phyloP scores from a whole-genome alignment of 1,139 yeast species.

The Taphrina flavorubra region DNA sequence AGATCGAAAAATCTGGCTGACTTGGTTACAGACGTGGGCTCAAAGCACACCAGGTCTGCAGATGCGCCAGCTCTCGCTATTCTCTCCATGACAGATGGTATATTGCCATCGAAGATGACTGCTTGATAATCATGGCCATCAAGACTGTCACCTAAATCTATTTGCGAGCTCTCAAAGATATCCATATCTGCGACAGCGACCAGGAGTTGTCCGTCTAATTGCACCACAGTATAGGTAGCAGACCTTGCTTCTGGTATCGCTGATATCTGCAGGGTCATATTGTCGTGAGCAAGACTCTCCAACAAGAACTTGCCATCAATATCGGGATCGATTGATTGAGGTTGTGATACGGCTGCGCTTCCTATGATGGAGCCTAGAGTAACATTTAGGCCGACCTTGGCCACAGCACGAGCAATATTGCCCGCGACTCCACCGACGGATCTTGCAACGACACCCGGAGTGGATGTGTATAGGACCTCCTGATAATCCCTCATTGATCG shows the following conservation, averaged over 20 bases:
- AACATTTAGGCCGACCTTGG: slow-evolving; percentile 46
- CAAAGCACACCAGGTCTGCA: slow-evolving; percentile 58
- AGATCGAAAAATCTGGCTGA: slow-evolving; percentile 50
- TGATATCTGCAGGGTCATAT: slow-evolving; percentile 45
- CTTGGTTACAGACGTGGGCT: slow-evolving; percentile 78
- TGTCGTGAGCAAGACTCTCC: slow-evolving; percentile 49
- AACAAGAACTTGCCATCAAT: slow-evolving; percentile 58
- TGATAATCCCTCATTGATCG: background rate
- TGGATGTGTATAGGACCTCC: slow-evolving; percentile 62
- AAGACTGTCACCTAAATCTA: slow-evolving; percentile 51
- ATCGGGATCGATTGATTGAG: slow-evolving; percentile 53
- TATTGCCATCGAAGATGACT: slow-evolving; percentile 72
- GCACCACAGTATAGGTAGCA: slow-evolving; percentile 76
- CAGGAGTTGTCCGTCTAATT: slow-evolving; percentile 68
- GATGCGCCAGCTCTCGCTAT: slow-evolving; percentile 43
- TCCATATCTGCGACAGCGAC: slow-evolving; percentile 88
- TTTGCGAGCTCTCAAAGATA: slow-evolving; percentile 62
- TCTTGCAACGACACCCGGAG: slow-evolving; percentile 66
- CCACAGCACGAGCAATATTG: slow-evolving; percentile 61
- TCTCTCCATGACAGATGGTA: slow-evolving; percentile 54
- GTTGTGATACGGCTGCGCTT: slow-evolving; percentile 11
- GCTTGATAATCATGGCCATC: slow-evolving; percentile 52
- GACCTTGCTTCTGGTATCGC: slow-evolving; percentile 53
- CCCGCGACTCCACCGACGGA: slow-evolving; percentile 85
- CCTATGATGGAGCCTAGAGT: slow-evolving; percentile 69